Conservation (phyloP, 176 grass and related monocot species). For the Aegilops umbellulata region DNA sequence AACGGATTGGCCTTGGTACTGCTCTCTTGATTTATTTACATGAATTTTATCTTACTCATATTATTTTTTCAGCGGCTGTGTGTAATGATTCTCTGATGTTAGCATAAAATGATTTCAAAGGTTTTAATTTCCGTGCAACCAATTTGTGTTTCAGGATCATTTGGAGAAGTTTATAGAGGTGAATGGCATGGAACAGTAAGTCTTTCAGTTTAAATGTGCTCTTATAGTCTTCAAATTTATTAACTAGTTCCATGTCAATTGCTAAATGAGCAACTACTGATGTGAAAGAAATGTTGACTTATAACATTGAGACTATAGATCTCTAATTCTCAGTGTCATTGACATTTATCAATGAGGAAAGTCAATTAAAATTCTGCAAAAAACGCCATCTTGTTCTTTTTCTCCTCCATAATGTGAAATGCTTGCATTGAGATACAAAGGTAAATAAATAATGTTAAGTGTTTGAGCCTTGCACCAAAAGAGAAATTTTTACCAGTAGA, state of each 20-base stretch:
- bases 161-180: slow-evolving; percentile 98
- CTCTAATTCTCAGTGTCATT: slow-evolving; percentile 11
- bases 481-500: not conserved
- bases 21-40: slow-evolving; percentile 18
- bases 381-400: slow-evolving; percentile 6
- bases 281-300: slow-evolving; percentile 20
- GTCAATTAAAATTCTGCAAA: slow-evolving; percentile 5
- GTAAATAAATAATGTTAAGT: not conserved
- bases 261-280: slow-evolving; percentile 9
- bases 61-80: not conserved
- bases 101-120: not conserved
- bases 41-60: slow-evolving; percentile 12
- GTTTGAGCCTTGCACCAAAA: not conserved
- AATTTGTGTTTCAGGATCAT: slow-evolving; percentile 64
- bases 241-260: not conserved
- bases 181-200: slow-evolving; percentile 99
- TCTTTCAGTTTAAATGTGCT: slow-evolving; percentile 18
- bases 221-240: slow-evolving; percentile 11
- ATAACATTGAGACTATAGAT: slow-evolving; percentile 11
- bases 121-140: not conserved
- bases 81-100: not conserved
- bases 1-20: slow-evolving; percentile 94
- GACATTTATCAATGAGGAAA: not conserved
- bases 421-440: not conserved
- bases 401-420: not conserved